A percentile compares a stretch with the other conserved stretches of the same genome.
These are phyloP conservation scores for Aspergillus brunneoviolaceus DNA, from an alignment of 2,329 filamentous ascomycete species.

Conservation along the genomic window DNA sequence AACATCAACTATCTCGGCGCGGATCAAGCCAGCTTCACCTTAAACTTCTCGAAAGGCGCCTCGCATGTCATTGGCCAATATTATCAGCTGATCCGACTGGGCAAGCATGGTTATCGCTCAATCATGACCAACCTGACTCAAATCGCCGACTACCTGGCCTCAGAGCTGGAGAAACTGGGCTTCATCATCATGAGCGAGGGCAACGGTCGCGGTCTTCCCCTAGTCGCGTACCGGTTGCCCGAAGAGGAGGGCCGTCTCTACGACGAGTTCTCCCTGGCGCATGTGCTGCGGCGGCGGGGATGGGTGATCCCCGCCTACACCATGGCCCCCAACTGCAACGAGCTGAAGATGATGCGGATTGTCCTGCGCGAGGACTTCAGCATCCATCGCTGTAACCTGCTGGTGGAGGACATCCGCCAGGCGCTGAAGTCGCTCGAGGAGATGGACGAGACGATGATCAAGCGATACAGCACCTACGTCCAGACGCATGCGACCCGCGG, in stretches of 20 bases:
- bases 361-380: slow-evolving; percentile 91
- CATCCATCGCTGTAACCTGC: slow-evolving; percentile 71
- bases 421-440: slow-evolving; percentile 67
- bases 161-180: slow-evolving; percentile 67
- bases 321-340: slow-evolving; percentile 82
- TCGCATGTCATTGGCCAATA: slow-evolving; percentile 71
- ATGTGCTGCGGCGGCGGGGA: slow-evolving; percentile 76
- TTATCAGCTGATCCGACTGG: slow-evolving; percentile 70
- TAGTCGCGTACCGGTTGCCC: slow-evolving; percentile 81
- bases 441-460: slow-evolving; percentile 69
- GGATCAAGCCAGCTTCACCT: slow-evolving; percentile 68
- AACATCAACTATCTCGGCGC: slow-evolving; percentile 70
- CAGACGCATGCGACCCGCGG: slow-evolving; percentile 10
- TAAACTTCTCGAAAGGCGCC: slow-evolving; percentile 71
- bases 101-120: slow-evolving; percentile 62
- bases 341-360: slow-evolving; percentile 85
- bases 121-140: slow-evolving; percentile 76
- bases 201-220: slow-evolving; percentile 72
- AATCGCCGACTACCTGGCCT: slow-evolving; percentile 79
- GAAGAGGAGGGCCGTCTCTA: slow-evolving; percentile 56
- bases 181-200: slow-evolving; percentile 86
- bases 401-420: slow-evolving; percentile 75
- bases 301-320: slow-evolving; percentile 96
- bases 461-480: slow-evolving; percentile 63
- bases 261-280: slow-evolving; percentile 75